Base-by-base conservation (phyloP, 2,329 filamentous ascomycete species). In the Exophiala sideris region DNA sequence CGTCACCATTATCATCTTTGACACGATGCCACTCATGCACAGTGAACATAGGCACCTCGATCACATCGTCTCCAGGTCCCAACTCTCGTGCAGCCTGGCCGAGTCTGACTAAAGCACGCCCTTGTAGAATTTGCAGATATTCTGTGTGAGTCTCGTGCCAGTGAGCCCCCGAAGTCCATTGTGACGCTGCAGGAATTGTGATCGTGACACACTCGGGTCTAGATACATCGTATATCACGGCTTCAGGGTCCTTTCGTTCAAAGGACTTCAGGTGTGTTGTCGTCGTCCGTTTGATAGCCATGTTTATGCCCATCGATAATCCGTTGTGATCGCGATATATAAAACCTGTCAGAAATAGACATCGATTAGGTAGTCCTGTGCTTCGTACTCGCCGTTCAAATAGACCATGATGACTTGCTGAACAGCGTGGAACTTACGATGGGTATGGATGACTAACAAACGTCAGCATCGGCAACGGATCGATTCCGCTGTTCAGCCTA, bases 91-190 rank as follows among this genome's bases (percentile, higher is more conserved):
- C 16, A 39, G 21, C 14, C 29, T 41, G 14, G 11, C 58, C 55
- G 9, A 62, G 46, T 48, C 42, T 54, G 33, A 63, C 42, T 12
- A 56, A 54, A 1, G 75, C 69, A 5, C 65, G 64, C 10, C 75
- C 76, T 36, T 64, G 66, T 24, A 76, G 14, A 6, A 79, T 68
- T 14, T 65, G 71, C 7, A 80, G 66, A 59, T 73, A 76, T 58
- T 79, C 77, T 2, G 69, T 72, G 58, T 79, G 76, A 1, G 59
- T 61, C 50, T 73, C 71, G 57, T 80, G 78, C 72, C 76, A 80
- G 61, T 80, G 78, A 8, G 76, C 66, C 1, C 74, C 76, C 38
- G 73, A 76, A 7, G 73, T 72, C 77, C 78, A 80, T 3, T 65
- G 66, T 1, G 77, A 79, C 7, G 63, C 56, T 0, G 57, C 48